Evolutionary conservation across 805 yeast genomes (phyloP).

Genomic region (Debaryomyces prosopidis): DNA sequence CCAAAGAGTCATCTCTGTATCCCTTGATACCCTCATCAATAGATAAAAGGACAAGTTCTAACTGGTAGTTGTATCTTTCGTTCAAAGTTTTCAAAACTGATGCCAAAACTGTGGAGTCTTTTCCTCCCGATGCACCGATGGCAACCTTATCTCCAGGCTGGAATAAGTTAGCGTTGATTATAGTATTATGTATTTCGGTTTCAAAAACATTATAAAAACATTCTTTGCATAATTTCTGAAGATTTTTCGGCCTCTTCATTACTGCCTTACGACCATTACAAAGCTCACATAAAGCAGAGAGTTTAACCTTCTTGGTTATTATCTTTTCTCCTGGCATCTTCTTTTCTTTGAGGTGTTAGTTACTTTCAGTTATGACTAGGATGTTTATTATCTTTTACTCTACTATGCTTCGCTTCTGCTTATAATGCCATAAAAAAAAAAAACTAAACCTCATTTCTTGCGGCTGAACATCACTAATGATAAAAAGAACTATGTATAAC

Average conservation of each 20-base stretch:
- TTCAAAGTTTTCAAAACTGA: conserved; percentile 82
- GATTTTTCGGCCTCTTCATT: conserved; percentile 87
- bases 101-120: conserved; percentile 95
- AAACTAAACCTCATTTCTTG: not conserved
- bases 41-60: conserved; percentile 78
- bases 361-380: too few relatives aligned
- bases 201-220: conserved; percentile 92
- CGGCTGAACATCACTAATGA: not conserved
- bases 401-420: not conserved
- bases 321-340: conserved; percentile 8
- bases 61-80: conserved; percentile 84
- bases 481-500: not conserved
- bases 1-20: conserved; percentile 93
- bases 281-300: conserved; percentile 67
- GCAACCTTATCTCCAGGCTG: conserved; percentile 85
- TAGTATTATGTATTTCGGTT: conserved; percentile 92
- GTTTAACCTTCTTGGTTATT: conserved; percentile 27
- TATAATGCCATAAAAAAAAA: not conserved
- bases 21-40: conserved; percentile 98
- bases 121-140: conserved; percentile 98
- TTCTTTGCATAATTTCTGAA: conserved; percentile 83
- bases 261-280: conserved; percentile 84
- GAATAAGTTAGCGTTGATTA: conserved; percentile 67
- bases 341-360: not conserved
- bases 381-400: conserved; percentile 4